phyloP scores from a whole-genome alignment of 352 stramenopile genomes.

The Phytophthora syringae region DNA sequence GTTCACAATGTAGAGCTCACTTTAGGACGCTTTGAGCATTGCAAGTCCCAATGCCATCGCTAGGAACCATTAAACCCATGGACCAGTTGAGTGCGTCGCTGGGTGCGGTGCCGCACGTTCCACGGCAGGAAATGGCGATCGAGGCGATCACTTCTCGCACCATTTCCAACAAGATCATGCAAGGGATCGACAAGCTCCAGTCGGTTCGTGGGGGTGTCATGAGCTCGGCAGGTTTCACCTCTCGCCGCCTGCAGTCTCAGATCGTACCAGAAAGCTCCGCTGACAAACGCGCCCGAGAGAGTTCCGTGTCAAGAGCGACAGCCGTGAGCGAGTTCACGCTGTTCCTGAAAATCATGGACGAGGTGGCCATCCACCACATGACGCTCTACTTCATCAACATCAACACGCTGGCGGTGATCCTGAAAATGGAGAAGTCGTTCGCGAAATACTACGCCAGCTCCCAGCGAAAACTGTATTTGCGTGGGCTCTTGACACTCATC shows the following conservation, averaged over 20 bases:
- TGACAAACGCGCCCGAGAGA: slow-evolving; percentile 54
- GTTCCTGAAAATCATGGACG: slow-evolving; percentile 84
- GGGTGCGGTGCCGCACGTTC: slow-evolving; percentile 28
- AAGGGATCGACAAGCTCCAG: slow-evolving; percentile 34
- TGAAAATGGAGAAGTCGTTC: slow-evolving; percentile 83
- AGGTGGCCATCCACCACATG: slow-evolving; percentile 80
- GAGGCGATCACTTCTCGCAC: slow-evolving; percentile 45
- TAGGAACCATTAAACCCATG: slow-evolving; percentile 32
- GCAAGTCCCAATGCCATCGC: slow-evolving; percentile 24
- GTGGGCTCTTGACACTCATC: slow-evolving; percentile 62
- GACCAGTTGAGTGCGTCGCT: slow-evolving; percentile 47
- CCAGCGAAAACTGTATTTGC: slow-evolving; percentile 67
- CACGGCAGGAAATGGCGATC: slow-evolving; percentile 33
- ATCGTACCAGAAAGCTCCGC: slow-evolving; percentile 43
- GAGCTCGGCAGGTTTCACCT: slow-evolving; percentile 37
- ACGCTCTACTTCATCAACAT: slow-evolving; percentile 88
- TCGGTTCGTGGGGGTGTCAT: slow-evolving; percentile 26
- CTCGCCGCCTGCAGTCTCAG: slow-evolving; percentile 33
- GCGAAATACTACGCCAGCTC: slow-evolving; percentile 81
- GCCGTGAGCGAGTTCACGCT: slow-evolving; percentile 77
- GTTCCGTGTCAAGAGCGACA: slow-evolving; percentile 54
- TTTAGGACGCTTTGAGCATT: too few relatives aligned
- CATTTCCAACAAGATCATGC: slow-evolving; percentile 47
- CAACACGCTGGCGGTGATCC: slow-evolving; percentile 66
- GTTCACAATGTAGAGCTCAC: neutral